phyloP scores from a whole-genome alignment of 164 flowering plant genomes.

The Chimonanthus praecox region DNA sequence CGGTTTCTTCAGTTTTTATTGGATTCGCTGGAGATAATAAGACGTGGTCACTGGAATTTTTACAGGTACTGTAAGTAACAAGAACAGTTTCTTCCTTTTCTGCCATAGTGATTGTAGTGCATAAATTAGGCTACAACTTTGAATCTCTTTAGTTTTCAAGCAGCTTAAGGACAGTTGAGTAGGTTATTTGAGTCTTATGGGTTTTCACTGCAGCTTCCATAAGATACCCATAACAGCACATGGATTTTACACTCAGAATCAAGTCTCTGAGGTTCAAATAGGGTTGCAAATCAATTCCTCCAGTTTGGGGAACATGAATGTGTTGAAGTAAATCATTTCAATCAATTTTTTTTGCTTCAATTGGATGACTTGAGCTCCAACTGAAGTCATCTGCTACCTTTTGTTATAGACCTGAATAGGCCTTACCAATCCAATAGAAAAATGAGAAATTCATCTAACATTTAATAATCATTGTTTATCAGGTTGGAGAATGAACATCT shows the following conservation, averaged over 20 bases:
- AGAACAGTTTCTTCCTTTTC: background rate
- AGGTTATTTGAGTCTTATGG: no score
- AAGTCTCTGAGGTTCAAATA: no score
- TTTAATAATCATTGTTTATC: constrained; percentile 6
- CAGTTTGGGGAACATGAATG: no score
- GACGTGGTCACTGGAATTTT: constrained; percentile 98
- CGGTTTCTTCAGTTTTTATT: constrained; percentile 64
- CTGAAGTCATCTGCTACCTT: background rate
- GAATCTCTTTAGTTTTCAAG: no score
- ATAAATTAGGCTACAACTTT: background rate
- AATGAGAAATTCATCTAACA: background rate
- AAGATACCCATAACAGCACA: no score
- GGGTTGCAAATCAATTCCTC: no score
- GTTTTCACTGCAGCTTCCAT: no score
- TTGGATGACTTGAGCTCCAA: no score
- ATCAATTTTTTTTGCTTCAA: no score
- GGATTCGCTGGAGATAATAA: constrained; percentile 82
- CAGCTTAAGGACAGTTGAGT: no score
- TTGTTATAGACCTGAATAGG: background rate
- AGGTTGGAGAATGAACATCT: constrained; percentile 77
- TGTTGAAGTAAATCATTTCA: no score
- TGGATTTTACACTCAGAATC: no score
- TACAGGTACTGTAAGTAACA: constrained; percentile 53
- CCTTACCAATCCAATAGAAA: background rate
- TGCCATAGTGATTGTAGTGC: background rate